Evolutionary conservation across 495 filamentous ascomycete genomes (phyloP), one percentile per base, ranked within the genome.

Genomic region (Trichoderma erinaceum): DNA sequence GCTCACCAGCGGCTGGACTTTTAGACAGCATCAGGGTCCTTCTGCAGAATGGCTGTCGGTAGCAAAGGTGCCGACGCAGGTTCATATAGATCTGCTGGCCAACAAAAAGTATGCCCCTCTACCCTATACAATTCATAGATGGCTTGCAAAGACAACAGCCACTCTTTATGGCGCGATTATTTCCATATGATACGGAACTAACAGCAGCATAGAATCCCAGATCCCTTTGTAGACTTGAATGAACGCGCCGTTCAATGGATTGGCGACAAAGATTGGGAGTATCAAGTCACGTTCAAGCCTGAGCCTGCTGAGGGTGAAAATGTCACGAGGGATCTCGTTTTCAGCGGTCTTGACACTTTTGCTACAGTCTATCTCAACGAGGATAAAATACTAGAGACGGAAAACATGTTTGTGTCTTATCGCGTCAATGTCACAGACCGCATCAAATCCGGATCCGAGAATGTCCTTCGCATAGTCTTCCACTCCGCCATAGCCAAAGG

Each of bases 301-400:
- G 56, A 32, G 6, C 48, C 66, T 7, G 74, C 77, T 25, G 41
- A 46, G 32, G 58, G 18, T 8, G 50, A 65, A 18, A 69, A 68
- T 5, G 66, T 68, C 18, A 77, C 71, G 38, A 78, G 83, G 10
- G 83, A 85, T 18, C 72, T 93, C 29, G 84, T 85, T 2, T 92
- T 92, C 70, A 86, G 90, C 65, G 90, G 90, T 0, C 75, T 93
- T 25, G 90, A 92, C 70, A 92, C 89, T 0, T 90, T 86, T 78
- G 87, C 88, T 4, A 84, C 78, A 0, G 89, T 91, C 12, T 81
- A 75, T n/a, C 78, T 93, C 12, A 88, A 92, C 70, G 86, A 81
- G 4, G 70, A 80, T 18, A 71, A 77, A 6, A 84, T 92, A 21
- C 74, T 92, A 4, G 75, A 84, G 67, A 81, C 80, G 8, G 82